Evolutionary conservation across 2,329 filamentous ascomycete genomes (phyloP), one percentile per base, ranked within the genome.

Genomic region (Verticillium albo-atrum): DNA sequence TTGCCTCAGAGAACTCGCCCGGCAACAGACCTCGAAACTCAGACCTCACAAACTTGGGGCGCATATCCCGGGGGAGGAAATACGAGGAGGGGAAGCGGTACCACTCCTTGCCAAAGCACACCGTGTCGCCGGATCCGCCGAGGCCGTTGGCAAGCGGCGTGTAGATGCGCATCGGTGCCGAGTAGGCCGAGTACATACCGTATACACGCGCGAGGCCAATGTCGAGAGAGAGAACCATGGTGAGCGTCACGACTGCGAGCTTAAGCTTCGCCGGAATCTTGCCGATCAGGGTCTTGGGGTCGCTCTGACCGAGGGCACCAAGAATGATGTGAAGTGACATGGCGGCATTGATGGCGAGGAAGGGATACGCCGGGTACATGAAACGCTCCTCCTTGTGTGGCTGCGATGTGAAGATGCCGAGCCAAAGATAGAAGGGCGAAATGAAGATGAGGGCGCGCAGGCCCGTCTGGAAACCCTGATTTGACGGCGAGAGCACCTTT

Each of bases 341-440:
- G 9, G 94, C 90, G 3, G 93, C 93, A 68, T 97, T 97, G 35
- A 99, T 80, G 0, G 90, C 89, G 37, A 99, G 80, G 63, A 94
- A 92, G 1, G 95, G 95, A 68, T 99, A 99, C 2, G 87, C 90
- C 0, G 95, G 95, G 69, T 97, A 99, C 93, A 99, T 98, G 78
- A 99, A 99, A 6, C 95, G 84, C 75, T 99, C 95, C 72, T 99
- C 95, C 70, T 99, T 99, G 77, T 99, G 95, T 17, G 95, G 91
- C 71, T 99, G 95, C 9, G 89, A 72, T 0, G 91, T 94, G 76
- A 99, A 98, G 63, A 98, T 95, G 3, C 77, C 84, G 28, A 99
- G 82, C 95, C 95, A 99, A 70, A 97, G 82, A 72, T 98, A 99
- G 74, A 98, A 96, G 0, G 95, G 95, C 1, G 85, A 77, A 58